These are phyloP conservation scores for Tranzscheliella williamsii DNA, from an alignment of 1,284 basidiomycete genomes.

Conservation along the genomic window DNA sequence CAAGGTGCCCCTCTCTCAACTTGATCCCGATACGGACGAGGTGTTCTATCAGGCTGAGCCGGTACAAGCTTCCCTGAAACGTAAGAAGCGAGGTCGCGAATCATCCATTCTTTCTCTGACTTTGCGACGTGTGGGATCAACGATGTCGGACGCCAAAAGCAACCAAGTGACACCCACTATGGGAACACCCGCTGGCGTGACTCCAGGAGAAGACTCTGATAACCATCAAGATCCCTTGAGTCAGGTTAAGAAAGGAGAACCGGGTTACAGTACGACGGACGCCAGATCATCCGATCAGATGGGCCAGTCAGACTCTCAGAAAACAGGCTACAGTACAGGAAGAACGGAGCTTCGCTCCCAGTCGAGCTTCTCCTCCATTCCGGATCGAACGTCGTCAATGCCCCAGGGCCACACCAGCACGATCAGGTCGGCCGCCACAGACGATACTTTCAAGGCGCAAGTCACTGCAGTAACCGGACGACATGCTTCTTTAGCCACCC, in stretches of 20 bases:
- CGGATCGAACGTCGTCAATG: constrained; percentile 30
- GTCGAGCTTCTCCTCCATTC: constrained; percentile 24
- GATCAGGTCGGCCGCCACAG: constrained; percentile 15
- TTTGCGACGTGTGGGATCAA: constrained; percentile 44
- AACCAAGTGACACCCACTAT: constrained; percentile 1
- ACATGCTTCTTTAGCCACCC: constrained; percentile 40
- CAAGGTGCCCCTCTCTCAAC: constrained; percentile 25
- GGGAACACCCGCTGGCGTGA: background rate
- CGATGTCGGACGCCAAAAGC: constrained; percentile 29
- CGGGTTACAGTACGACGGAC: no score
- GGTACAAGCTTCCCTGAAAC: constrained; percentile 39
- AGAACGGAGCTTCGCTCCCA: constrained; percentile 35
- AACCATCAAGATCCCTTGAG: no score
- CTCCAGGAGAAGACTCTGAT: no score
- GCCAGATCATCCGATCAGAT: no score
- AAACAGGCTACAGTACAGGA: no score
- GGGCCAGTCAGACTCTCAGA: no score
- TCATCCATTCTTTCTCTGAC: constrained; percentile 49
- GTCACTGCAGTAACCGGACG: constrained; percentile 35
- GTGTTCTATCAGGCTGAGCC: constrained; percentile 49
- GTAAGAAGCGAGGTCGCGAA: constrained; percentile 48
- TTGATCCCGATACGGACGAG: constrained; percentile 49
- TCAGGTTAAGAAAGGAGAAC: no score
- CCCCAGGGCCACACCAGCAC: constrained; percentile 6
- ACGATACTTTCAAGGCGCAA: constrained; percentile 42